Base-by-base conservation (phyloP, 2,329 filamentous ascomycete species). In the Calonectria henricotiae region DNA sequence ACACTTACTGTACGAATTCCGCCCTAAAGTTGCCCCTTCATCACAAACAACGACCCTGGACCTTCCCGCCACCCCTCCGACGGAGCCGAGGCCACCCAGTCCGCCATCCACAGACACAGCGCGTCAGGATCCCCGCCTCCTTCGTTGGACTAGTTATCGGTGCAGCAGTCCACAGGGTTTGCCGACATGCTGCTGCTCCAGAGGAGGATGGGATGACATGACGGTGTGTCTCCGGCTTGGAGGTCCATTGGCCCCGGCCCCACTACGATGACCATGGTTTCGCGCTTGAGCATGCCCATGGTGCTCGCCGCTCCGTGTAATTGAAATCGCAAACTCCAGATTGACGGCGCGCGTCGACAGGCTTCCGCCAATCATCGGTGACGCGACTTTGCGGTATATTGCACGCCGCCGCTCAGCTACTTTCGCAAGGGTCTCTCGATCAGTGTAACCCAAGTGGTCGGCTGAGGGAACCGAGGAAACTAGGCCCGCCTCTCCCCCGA, bases 1-100 rank as follows among this genome's bases (percentile, higher is more conserved):
- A 54, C 54, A 72, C 76, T 69, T 75, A 58, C 51, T 58, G 51
- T 25, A 39, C 35, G 23, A 43, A 43, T 74, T 77, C 71, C 71
- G 70, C 70, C 73, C 76, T 71, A 71, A 70, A 67, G 35, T 73
- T 65, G 67, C 73, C 76, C 71, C 75, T 77, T 77, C 73, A 77
- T 75, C 73, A 67, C 72, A 73, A 69, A 76, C 72, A 75, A 71
- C 65, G 69, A 77, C 73, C 75, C 74, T 76, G 75, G 73, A 69
- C 69, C 67, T 76, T 78, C 76, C 76, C 76, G 76, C 76, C 76
- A 77, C 76, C 70, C 62, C 74, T 71, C 74, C 73, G 72, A 77
- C 76, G 76, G 75, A 77, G 76, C 75, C 76, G 75, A 77, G 74
- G 73, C 66, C 70, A 75, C 74, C 74, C 74, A 77, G 70, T 74